These are phyloP conservation scores for Geosmithia putterillii DNA, from an alignment of 2,329 filamentous ascomycete genomes.

Conservation along the genomic window DNA sequence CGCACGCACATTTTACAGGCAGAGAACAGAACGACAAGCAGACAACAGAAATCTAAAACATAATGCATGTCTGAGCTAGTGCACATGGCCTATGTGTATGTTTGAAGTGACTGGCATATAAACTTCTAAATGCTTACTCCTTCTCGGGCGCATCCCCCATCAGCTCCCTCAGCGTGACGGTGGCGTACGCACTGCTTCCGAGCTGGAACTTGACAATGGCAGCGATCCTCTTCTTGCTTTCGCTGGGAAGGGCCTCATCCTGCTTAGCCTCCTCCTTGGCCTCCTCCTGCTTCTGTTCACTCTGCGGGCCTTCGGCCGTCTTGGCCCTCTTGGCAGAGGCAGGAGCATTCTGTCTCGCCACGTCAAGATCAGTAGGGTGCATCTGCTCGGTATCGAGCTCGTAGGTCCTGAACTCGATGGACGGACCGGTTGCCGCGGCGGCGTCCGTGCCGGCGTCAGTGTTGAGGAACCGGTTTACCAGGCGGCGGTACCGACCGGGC, in stretches of 20 bases:
- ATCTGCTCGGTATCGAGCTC: slow-evolving; percentile 65
- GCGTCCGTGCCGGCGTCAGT: too few species aligned
- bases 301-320: slow-evolving; percentile 3
- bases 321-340: slow-evolving; percentile 10
- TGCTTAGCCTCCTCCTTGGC: slow-evolving; percentile 2
- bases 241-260: not conserved
- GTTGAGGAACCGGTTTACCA: slow-evolving; percentile 63
- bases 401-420: slow-evolving; percentile 61
- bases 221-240: slow-evolving; percentile 32
- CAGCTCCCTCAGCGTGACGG: slow-evolving; percentile 68
- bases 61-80: too few species aligned
- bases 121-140: not conserved
- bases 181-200: slow-evolving; percentile 71
- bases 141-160: slow-evolving; percentile 36
- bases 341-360: slow-evolving; percentile 39
- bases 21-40: not conserved
- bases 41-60: not conserved
- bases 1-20: too few species aligned
- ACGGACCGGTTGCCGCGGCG: slow-evolving; percentile 40
- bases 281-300: not conserved
- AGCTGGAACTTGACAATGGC: slow-evolving; percentile 66
- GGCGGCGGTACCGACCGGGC: slow-evolving; percentile 76
- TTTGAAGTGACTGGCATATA: not conserved
- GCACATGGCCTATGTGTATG: too few species aligned
- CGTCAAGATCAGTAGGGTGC: slow-evolving; percentile 75